Percentiles rank a stretch among this genome's conserved stretches.
phyloP scores from a whole-genome alignment of 257 asterid genomes.

The Leptodermis oblonga region DNA sequence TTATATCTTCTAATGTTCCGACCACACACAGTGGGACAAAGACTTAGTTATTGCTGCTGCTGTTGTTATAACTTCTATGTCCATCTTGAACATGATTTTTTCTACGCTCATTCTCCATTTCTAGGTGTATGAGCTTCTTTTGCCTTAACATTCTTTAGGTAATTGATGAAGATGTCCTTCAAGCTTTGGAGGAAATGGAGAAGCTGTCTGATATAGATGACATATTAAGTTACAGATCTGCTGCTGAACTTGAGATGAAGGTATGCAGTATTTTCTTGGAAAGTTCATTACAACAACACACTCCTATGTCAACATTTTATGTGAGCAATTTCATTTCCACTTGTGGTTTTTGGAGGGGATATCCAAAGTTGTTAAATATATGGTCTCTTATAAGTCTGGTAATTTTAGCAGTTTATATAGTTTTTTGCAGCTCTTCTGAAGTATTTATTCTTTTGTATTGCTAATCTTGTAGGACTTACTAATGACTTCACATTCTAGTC shows the following conservation, averaged over 20 bases:
- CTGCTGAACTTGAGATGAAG: slow-evolving; percentile 82
- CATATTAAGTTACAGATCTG: slow-evolving; percentile 77
- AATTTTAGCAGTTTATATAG: not conserved
- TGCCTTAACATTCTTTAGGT: slow-evolving; percentile 37
- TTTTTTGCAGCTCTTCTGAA: slow-evolving; percentile 12
- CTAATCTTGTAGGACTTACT: slow-evolving; percentile 58
- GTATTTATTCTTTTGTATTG: slow-evolving; percentile 5
- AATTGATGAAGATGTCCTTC: slow-evolving; percentile 59
- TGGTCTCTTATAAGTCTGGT: slow-evolving; percentile 7
- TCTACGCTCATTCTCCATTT: slow-evolving; percentile 3
- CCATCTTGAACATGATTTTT: not conserved
- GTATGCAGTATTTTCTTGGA: slow-evolving; percentile 23
- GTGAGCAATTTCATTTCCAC: not conserved
- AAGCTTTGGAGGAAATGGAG: slow-evolving; percentile 81
- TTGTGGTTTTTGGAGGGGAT: not conserved
- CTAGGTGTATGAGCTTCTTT: not conserved
- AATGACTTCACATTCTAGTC: slow-evolving; percentile 38
- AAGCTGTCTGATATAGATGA: slow-evolving; percentile 78
- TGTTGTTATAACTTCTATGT: not conserved
- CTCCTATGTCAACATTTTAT: not conserved
- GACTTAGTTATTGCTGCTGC: too few species aligned
- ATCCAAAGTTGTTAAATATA: not conserved
- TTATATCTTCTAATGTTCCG: not conserved
- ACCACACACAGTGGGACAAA: too few species aligned
- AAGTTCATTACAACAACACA: not conserved